phyloP scores from a whole-genome alignment of 2,329 filamentous ascomycete species.

The Microcyclospora tardicrescens region DNA sequence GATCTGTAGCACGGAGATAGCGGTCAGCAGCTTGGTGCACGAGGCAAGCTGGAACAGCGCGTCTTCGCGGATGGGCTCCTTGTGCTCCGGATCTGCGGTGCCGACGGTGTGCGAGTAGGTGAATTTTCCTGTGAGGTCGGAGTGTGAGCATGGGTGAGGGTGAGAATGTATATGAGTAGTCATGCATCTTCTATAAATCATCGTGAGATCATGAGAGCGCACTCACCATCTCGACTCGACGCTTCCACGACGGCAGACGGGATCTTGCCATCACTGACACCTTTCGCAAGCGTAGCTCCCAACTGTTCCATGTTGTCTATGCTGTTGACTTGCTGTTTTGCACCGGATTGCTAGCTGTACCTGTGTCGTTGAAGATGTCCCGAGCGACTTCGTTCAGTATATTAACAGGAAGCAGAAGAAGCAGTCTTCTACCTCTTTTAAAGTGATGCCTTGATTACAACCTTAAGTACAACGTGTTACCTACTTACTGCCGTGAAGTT shows the following conservation, averaged over 20 bases:
- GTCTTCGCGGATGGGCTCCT: constrained; percentile 16
- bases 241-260: constrained; percentile 19
- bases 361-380: too few species aligned
- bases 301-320: constrained; percentile 1
- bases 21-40: constrained; percentile 35
- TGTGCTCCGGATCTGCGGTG: constrained; percentile 8
- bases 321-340: too few species aligned
- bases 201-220: neutral
- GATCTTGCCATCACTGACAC: constrained; percentile 19
- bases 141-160: neutral
- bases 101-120: constrained; percentile 21
- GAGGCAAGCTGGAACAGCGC: constrained; percentile 22
- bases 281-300: constrained; percentile 16
- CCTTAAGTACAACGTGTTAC: too few species aligned
- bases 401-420: too few species aligned
- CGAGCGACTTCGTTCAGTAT: too few species aligned
- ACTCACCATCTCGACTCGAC: constrained; percentile 15
- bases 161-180: neutral
- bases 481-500: too few species aligned
- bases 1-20: constrained; percentile 41
- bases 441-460: too few species aligned
- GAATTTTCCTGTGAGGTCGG: constrained; percentile 12
- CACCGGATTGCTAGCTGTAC: too few species aligned
- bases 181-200: neutral
- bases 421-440: too few species aligned